Evolutionary conservation across 1,139 yeast genomes (phyloP), one percentile per base, ranked within the genome.

Genomic region (Blastobotrys niveus): DNA sequence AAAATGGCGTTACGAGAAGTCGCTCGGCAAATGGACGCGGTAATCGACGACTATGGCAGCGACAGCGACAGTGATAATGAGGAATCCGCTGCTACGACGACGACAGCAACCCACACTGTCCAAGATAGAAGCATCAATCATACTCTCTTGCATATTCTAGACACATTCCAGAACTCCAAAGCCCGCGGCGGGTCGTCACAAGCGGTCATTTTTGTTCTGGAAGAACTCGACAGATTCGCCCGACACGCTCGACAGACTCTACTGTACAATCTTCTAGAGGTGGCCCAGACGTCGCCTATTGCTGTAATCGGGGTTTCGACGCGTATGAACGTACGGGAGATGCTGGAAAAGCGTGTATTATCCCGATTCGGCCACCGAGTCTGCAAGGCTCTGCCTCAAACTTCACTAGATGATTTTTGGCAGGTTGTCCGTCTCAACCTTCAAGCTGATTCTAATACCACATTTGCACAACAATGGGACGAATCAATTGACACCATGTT

Each of bases 321-420:
- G 1, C 80, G 82, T 46, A 70, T 86, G 53, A 85, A 85, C 7
- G 74, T 87, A 0, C 69, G 89, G 43, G 97, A 91, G 55, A 71
- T 79, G 52, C 69, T 91, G 45, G 99, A 93, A 60, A 91, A 89
- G 58, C 74, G 99, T 54, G 97, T 93, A 0, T 76, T 88, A 54
- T 82, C 94, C 47, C 70, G 99, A 50, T 91, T 89, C 62, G 81
- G 94, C 27, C 96, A 89, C 59, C 67, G 95, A 42, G 67, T 84
- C 2, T 72, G 86, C 27, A 72, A 76, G 29, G 68, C 87, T 36
- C 74, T 74, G 34, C 80, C 79, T 43, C 70, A 82, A 40, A 39
- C 52, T 38, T 47, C 64, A 45, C 44, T 70, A 66, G 63, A 55
- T 42, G 37, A 60, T 53, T 56, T 67, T 57, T 49, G 63, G 64